Evolutionary conservation across 345 rosid species (phyloP).

Genomic region (Camelina laxa): DNA sequence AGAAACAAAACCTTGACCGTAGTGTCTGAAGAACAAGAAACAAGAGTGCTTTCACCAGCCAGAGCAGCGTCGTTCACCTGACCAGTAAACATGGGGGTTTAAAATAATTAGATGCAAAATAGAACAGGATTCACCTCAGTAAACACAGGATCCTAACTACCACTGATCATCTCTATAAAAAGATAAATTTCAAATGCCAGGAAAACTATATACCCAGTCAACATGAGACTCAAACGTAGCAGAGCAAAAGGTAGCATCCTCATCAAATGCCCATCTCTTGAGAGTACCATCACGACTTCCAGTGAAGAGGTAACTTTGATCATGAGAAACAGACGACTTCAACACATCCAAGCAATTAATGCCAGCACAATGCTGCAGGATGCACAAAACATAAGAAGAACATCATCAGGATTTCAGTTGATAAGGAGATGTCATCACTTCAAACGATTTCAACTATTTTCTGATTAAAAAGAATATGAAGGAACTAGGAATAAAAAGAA

Average conservation of each 20-base stretch:
- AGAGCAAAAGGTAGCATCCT: slow-evolving; percentile 71
- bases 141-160: slow-evolving; percentile 19
- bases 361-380: slow-evolving; percentile 96
- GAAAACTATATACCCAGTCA: slow-evolving; percentile 78
- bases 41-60: slow-evolving; percentile 79
- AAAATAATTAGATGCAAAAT: slow-evolving; percentile 15
- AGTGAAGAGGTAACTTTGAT: slow-evolving; percentile 69
- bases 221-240: slow-evolving; percentile 99
- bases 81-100: slow-evolving; percentile 35
- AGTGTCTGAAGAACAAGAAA: slow-evolving; percentile 95
- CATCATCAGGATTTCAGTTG: slow-evolving; percentile 33
- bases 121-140: neutral
- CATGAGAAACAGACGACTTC: slow-evolving; percentile 63
- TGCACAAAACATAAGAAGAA: slow-evolving; percentile 35
- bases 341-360: slow-evolving; percentile 81
- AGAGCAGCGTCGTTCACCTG: slow-evolving; percentile 94
- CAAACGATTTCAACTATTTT: slow-evolving; percentile 1
- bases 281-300: slow-evolving; percentile 99
- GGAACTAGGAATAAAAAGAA: slow-evolving; percentile 11
- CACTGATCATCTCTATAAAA: slow-evolving; percentile 15
- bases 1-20: slow-evolving; percentile 75
- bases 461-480: neutral
- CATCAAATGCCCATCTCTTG: slow-evolving; percentile 89
- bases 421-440: neutral
- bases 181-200: slow-evolving; percentile 2